phyloP scores from a whole-genome alignment of 257 asterid species.

The Mitragyna speciosa region DNA sequence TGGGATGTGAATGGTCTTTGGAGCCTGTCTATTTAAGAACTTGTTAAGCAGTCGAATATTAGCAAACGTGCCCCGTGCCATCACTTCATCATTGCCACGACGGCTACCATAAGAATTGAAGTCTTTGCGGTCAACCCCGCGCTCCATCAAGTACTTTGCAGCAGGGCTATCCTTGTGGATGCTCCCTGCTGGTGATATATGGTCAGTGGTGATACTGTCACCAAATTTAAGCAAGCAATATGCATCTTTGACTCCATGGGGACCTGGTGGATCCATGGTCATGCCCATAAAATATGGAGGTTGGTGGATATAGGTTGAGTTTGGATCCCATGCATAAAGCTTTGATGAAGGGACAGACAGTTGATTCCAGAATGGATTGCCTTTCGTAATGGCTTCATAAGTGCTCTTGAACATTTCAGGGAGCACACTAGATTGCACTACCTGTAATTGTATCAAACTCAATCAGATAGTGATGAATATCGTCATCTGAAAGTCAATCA shows the following conservation, averaged over 20 bases:
- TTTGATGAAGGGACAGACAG: constrained; percentile 71
- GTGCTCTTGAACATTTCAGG: constrained; percentile 96
- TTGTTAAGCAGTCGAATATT: constrained; percentile 83
- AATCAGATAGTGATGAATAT: neutral
- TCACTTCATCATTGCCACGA: constrained; percentile 93
- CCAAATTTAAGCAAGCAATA: constrained; percentile 84
- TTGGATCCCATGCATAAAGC: constrained; percentile 76
- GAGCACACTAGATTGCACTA: constrained; percentile 86
- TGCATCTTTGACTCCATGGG: constrained; percentile 81
- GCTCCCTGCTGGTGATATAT: constrained; percentile 96
- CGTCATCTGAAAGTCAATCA: neutral
- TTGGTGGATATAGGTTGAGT: constrained; percentile 87
- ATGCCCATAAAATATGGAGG: constrained; percentile 89
- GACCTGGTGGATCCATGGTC: constrained; percentile 84
- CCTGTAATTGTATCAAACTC: constrained; percentile 39
- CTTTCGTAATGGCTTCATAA: constrained; percentile 81
- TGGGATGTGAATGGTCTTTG: constrained; percentile 85
- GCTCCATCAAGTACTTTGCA: constrained; percentile 77
- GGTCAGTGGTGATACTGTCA: constrained; percentile 95
- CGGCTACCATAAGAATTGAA: constrained; percentile 97
- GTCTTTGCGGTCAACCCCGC: constrained; percentile 84
- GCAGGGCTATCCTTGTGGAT: constrained; percentile 94
- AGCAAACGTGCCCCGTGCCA: constrained; percentile 98
- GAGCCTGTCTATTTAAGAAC: constrained; percentile 81
- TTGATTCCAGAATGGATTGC: constrained; percentile 79